Conservation (phyloP, 495 filamentous ascomycete species). For the Penicillium lividum region DNA sequence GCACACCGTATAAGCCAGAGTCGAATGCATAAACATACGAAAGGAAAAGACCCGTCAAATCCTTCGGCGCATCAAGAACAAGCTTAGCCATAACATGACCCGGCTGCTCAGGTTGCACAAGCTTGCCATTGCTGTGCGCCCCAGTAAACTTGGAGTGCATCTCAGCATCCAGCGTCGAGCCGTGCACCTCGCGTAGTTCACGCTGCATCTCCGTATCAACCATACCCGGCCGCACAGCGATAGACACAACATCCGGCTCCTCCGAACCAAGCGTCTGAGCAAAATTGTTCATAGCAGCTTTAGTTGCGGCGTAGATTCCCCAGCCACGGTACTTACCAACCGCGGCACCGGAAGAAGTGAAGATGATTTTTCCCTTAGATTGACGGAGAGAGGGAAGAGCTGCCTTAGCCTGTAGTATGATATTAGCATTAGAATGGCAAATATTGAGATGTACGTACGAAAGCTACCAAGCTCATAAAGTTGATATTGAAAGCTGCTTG, state of each 20-base stretch:
- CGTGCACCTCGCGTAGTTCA: conserved; percentile 72
- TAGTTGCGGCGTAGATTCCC: conserved; percentile 79
- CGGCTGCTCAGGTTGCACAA: conserved; percentile 81
- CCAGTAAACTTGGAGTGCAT: conserved; percentile 68
- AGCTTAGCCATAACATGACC: conserved; percentile 83
- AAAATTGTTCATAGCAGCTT: conserved; percentile 87
- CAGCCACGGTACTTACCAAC: conserved; percentile 68
- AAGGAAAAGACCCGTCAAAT: conserved; percentile 74
- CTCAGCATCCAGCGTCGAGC: conserved; percentile 60
- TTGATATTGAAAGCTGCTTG: conserved; percentile 76
- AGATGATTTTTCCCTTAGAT: conserved; percentile 67
- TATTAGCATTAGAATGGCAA: background rate
- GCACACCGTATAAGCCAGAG: conserved; percentile 18
- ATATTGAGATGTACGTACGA: conserved; percentile 54
- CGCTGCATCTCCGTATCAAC: conserved; percentile 95
- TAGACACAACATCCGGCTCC: conserved; percentile 71
- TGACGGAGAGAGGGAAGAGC: conserved; percentile 71
- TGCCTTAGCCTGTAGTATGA: conserved; percentile 60
- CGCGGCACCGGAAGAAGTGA: conserved; percentile 77
- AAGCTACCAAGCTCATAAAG: conserved; percentile 73
- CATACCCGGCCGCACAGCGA: conserved; percentile 79
- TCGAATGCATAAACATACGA: conserved; percentile 51
- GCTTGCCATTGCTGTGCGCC: conserved; percentile 63
- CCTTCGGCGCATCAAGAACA: conserved; percentile 58
- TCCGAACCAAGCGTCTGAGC: conserved; percentile 71